Evolutionary conservation across 1,284 basidiomycete genomes (phyloP).

Genomic region (Cryptococcus amylolentus): DNA sequence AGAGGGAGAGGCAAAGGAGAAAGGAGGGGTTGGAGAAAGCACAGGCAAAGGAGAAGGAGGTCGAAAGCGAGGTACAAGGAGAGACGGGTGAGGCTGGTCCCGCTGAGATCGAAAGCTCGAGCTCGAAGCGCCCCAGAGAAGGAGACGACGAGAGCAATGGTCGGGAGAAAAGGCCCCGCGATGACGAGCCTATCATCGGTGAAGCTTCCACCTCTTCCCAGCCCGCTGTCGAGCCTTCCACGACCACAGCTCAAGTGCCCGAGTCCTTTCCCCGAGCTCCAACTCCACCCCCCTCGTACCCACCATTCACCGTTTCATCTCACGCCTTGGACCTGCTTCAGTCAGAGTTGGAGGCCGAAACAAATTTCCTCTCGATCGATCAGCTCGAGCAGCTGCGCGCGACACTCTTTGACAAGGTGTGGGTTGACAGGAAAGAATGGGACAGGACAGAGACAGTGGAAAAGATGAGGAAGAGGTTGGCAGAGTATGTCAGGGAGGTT

Average conservation of each 20-base stretch:
- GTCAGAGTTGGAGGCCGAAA: constrained; percentile 42
- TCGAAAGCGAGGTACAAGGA: background rate
- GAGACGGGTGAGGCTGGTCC: background rate
- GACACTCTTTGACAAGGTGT: constrained; percentile 71
- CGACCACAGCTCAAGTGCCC: too few relatives aligned
- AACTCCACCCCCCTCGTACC: constrained; percentile 24
- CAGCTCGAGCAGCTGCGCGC: constrained; percentile 92
- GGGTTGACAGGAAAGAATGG: constrained; percentile 79
- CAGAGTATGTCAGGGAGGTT: constrained; percentile 11
- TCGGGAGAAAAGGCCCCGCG: constrained; percentile 64
- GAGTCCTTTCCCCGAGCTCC: background rate
- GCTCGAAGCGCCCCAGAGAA: constrained; percentile 37
- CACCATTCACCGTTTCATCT: constrained; percentile 36
- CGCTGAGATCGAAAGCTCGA: constrained; percentile 1
- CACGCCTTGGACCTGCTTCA: constrained; percentile 20
- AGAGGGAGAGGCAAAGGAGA: constrained; percentile 53
- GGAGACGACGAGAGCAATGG: constrained; percentile 28
- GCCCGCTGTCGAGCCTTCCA: too few relatives aligned
- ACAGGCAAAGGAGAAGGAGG: constrained; percentile 54
- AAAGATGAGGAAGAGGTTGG: constrained; percentile 52
- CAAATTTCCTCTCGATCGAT: constrained; percentile 67
- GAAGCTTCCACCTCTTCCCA: background rate
- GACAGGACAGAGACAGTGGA: constrained; percentile 65
- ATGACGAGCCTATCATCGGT: constrained; percentile 50
- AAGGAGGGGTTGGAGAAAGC: constrained; percentile 64